Evolutionary conservation across 352 stramenopile species (phyloP), one percentile per base, ranked within the genome.

Genomic region (Globisporangium echinulatum): DNA sequence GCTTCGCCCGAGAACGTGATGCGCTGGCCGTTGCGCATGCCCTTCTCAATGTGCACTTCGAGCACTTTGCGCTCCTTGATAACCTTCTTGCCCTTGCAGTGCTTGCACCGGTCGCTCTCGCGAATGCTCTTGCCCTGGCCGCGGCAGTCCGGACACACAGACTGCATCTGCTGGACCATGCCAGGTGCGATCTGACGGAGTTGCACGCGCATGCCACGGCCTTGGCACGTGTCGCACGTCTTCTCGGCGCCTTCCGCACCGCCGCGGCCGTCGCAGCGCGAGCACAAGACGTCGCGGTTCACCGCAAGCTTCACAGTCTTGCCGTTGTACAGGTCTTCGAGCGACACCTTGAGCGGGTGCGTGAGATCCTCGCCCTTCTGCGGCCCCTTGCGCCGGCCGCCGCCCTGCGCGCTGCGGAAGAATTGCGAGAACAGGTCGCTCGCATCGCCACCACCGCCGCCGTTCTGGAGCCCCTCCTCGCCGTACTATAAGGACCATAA

Each of bases 251-350:
- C 97, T 49, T 97, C 82, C 43, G 97, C 97, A 48, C 97, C 94
- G 49, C 92, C 92, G 42, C 77, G 77, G 52, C 92, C 92, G 37
- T 94, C 86, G 63, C 92, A 98, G 59, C 82, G 74, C 25, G 70
- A 67, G 56, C 92, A 98, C 10, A 97, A 66, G 62, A 96, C 90
- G 67, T 99, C 96, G 44, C 96, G 93, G 66, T 97, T 98, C 56
- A 99, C 94, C 3, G 96, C 94, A 19, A 99, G 76, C 66, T 98
- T 98, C 52, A 98, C 92, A 7, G 94, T 99, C 77, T 99, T 99
- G 69, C 97, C 97, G 67, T 99, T 99, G 88, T 99, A 99, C 51
- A 99, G 72, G 67, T 99, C 97, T 72, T 99, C 97, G 49, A 99
- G 79, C 54, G 89, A 97, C 33, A 99, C 96, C 72, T 97, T 97